These are phyloP conservation scores for Chondrostereum purpureum DNA, from an alignment of 1,284 basidiomycete species.

Conservation along the genomic window DNA sequence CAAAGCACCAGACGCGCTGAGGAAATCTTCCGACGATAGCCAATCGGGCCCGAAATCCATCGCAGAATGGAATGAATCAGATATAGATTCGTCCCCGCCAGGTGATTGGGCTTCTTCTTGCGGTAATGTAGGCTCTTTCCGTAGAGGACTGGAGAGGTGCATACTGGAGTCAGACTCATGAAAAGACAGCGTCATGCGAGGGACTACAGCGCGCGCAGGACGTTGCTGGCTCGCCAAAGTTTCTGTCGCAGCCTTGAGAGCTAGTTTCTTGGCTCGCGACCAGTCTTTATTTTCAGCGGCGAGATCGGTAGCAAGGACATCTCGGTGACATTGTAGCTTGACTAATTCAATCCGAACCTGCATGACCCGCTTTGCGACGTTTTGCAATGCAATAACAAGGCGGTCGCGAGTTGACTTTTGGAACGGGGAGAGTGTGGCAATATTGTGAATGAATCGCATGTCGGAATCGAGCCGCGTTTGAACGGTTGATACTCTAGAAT, in stretches of 20 bases:
- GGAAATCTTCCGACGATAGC: constrained; percentile 34
- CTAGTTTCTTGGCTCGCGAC: constrained; percentile 61
- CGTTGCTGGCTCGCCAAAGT: constrained; percentile 43
- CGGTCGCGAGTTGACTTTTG: constrained; percentile 76
- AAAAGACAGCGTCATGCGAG: constrained; percentile 38
- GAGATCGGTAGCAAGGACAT: constrained; percentile 70
- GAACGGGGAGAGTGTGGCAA: constrained; percentile 85
- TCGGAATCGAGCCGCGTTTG: constrained; percentile 65
- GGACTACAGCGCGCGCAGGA: constrained; percentile 17
- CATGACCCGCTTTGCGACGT: constrained; percentile 62
- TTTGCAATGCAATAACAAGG: constrained; percentile 56
- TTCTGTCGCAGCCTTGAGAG: constrained; percentile 66
- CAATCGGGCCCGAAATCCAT: constrained; percentile 49
- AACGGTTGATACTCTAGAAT: constrained; percentile 48
- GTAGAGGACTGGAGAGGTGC: constrained; percentile 14
- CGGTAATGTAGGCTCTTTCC: constrained; percentile 17
- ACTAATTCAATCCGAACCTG: constrained; percentile 69
- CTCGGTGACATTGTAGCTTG: constrained; percentile 68
- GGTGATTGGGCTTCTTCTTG: constrained; percentile 20
- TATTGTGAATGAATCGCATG: constrained; percentile 71
- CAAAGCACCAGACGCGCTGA: constrained; percentile 25
- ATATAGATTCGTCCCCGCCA: constrained; percentile 39
- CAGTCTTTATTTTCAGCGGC: constrained; percentile 66
- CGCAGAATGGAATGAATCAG: constrained; percentile 62
- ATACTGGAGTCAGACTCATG: constrained; percentile 22